Percentiles rank a stretch among this genome's conserved stretches.
Evolutionary conservation across 345 rosid genomes (phyloP).

Genomic region (Eucalyptus virginea): DNA sequence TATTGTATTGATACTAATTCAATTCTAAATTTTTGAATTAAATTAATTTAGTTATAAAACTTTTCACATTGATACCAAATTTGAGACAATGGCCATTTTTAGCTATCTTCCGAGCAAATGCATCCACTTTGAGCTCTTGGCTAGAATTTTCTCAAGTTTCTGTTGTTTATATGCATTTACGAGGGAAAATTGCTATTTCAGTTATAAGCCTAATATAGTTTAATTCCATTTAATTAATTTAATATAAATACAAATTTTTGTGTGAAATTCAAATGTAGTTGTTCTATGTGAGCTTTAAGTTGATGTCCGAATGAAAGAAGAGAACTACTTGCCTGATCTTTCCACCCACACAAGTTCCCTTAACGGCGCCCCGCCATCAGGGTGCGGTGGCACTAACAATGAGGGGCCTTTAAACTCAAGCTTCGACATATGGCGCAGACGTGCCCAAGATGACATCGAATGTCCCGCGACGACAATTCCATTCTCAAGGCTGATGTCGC

Average conservation of each 20-base stretch:
- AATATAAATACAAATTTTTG: neutral
- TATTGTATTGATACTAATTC: too few relatives aligned
- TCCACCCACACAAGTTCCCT: constrained; percentile 47
- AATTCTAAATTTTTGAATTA: fast-evolving
- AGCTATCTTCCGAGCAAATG: too few relatives aligned
- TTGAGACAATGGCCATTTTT: too few relatives aligned
- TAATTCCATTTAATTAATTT: neutral
- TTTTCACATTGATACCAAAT: too few relatives aligned
- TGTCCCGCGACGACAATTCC: constrained; percentile 1
- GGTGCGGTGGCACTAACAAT: constrained; percentile 1
- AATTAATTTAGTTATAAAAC: too few relatives aligned
- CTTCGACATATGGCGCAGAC: constrained; percentile 19
- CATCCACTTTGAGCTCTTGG: too few relatives aligned
- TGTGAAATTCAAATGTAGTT: too few relatives aligned
- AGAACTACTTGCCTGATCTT: constrained; percentile 18
- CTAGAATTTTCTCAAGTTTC: neutral
- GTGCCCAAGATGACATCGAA: neutral
- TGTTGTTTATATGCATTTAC: neutral
- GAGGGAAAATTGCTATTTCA: neutral
- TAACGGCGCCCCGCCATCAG: constrained; percentile 10
- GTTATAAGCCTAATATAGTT: neutral
- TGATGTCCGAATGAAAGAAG: neutral
- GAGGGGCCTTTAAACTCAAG: neutral
- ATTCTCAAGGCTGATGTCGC: neutral
- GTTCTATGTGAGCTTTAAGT: neutral